Evolutionary conservation across 2,329 filamentous ascomycete species (phyloP).

Genomic region (Penicillium sp.): DNA sequence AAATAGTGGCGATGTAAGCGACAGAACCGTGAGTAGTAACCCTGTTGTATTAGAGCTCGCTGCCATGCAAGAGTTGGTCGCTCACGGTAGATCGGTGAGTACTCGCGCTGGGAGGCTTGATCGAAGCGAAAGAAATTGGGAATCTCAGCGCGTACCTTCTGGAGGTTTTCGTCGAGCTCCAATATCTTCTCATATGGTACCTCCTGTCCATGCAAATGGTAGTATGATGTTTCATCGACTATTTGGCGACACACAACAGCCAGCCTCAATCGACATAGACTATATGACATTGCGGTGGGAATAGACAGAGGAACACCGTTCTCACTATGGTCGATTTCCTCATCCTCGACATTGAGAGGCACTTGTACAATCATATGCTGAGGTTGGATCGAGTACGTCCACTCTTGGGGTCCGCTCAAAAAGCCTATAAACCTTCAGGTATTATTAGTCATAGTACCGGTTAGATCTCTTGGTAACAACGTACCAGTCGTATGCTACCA

Average conservation of each 20-base stretch:
- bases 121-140: conserved; percentile 41
- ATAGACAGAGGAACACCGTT: conserved; percentile 29
- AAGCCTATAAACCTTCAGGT: conserved; percentile 37
- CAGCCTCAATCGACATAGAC: conserved; percentile 43
- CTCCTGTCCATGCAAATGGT: conserved; percentile 25
- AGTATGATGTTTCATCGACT: conserved; percentile 35
- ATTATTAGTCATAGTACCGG: not conserved
- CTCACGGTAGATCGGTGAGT: conserved; percentile 27
- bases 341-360: conserved; percentile 45
- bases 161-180: conserved; percentile 36
- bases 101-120: conserved; percentile 24
- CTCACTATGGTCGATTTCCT: conserved; percentile 29
- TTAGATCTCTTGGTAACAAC: not conserved
- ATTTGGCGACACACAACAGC: conserved; percentile 42
- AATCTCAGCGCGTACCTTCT: conserved; percentile 29
- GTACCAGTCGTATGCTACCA: conserved; percentile 45
- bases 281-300: conserved; percentile 48
- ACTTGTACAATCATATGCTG: conserved; percentile 41
- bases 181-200: conserved; percentile 40
- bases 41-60: conserved; percentile 35
- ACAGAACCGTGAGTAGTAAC: conserved; percentile 36
- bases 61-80: conserved; percentile 36
- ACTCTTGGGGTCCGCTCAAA: conserved; percentile 45
- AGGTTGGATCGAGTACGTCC: conserved; percentile 44
- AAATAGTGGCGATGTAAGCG: conserved; percentile 42